Conservation (phyloP, 257 asterid genomes). For the Phtheirospermum japonicum region DNA sequence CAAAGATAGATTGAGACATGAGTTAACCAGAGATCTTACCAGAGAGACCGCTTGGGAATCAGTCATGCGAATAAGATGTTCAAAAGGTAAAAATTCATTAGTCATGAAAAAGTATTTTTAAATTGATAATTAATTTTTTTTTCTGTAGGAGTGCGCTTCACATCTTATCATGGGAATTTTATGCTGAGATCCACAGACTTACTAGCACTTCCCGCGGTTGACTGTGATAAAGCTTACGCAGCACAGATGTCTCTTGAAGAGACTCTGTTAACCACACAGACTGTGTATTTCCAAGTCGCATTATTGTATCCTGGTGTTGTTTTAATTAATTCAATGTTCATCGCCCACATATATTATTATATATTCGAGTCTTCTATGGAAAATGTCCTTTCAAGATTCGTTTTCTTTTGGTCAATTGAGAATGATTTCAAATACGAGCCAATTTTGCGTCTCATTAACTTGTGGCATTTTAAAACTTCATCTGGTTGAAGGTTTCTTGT, state of each 20-base stretch:
- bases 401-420: constrained; percentile 18
- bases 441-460: constrained; percentile 6
- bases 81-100: constrained; percentile 53
- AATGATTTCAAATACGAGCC: constrained; percentile 9
- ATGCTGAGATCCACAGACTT: constrained; percentile 90
- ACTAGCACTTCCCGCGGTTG: constrained; percentile 87
- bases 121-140: not conserved
- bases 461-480: constrained; percentile 19
- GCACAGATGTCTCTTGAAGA: constrained; percentile 89
- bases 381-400: not conserved
- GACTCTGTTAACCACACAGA: constrained; percentile 66
- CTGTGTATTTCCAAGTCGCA: constrained; percentile 81
- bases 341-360: constrained; percentile 9
- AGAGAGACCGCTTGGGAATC: constrained; percentile 97
- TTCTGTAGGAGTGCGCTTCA: constrained; percentile 74
- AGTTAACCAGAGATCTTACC: constrained; percentile 80
- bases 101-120: not conserved
- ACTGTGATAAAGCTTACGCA: constrained; percentile 90
- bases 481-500: constrained; percentile 14
- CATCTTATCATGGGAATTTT: constrained; percentile 90
- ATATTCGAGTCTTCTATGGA: not conserved
- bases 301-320: constrained; percentile 70
- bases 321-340: not conserved
- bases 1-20: constrained; percentile 66
- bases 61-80: constrained; percentile 92